phyloP scores from a whole-genome alignment of 768 basidiomycete genomes.

The Mycena galericulata region DNA sequence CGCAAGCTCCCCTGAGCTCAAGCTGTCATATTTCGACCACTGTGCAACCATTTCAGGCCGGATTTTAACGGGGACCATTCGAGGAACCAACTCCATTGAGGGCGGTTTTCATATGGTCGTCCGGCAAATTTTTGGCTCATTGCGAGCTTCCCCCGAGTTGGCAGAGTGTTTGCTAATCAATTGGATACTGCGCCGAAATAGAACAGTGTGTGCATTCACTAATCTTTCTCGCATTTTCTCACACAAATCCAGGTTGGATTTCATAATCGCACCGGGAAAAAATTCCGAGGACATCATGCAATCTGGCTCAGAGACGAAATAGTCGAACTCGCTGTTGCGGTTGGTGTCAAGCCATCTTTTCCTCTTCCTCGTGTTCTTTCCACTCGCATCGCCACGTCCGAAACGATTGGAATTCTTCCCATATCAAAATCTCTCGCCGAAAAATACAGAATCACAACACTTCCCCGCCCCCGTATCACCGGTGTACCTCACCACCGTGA shows the following conservation, averaged over 20 bases:
- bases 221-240: too few species aligned
- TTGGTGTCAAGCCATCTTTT: background rate
- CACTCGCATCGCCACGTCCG: background rate
- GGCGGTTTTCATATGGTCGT: conserved; percentile 37
- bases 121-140: conserved; percentile 32
- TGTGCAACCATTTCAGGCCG: too few species aligned
- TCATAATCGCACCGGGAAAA: background rate
- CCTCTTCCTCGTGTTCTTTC: background rate
- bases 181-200: conserved; percentile 1
- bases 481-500: conserved; percentile 8
- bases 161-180: background rate
- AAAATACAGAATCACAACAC: background rate
- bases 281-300: background rate
- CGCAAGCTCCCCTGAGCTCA: too few species aligned
- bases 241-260: conserved; percentile 10
- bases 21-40: too few species aligned
- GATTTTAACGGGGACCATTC: too few species aligned
- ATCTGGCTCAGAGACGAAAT: background rate
- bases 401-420: background rate
- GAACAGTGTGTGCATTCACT: background rate
- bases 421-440: conserved; percentile 1
- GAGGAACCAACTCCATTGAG: conserved; percentile 32
- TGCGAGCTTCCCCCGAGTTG: conserved; percentile 30
- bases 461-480: background rate
- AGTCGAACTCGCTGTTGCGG: background rate